Conservation (phyloP, 352 stramenopile species). For the Phytophthora rubi region DNA sequence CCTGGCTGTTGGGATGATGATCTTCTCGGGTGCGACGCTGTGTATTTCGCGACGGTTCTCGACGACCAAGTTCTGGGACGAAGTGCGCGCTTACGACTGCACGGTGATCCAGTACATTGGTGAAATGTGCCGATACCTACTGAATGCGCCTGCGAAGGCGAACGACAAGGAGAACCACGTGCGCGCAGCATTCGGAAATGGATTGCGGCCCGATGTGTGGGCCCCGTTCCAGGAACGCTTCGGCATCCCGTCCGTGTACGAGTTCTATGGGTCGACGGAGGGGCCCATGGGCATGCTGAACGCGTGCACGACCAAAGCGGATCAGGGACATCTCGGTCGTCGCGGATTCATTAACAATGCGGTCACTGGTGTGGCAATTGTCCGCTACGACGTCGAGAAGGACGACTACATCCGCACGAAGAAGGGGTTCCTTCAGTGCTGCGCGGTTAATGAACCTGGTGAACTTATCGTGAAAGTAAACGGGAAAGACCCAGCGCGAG, state of each 20-base stretch:
- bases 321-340: conserved; percentile 72
- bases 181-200: conserved; percentile 91
- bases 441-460: conserved; percentile 63
- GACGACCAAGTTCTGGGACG: conserved; percentile 74
- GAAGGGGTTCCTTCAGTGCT: conserved; percentile 61
- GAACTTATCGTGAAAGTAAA: conserved; percentile 78
- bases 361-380: conserved; percentile 72
- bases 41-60: conserved; percentile 84
- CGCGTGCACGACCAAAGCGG: conserved; percentile 57
- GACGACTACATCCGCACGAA: conserved; percentile 69
- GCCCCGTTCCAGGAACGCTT: conserved; percentile 87
- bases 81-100: conserved; percentile 68
- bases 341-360: conserved; percentile 60
- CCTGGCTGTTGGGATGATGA: conserved; percentile 81
- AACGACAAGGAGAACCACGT: conserved; percentile 76
- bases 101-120: conserved; percentile 93
- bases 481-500: conserved; percentile 52
- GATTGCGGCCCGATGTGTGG: conserved; percentile 91
- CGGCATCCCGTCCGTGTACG: conserved; percentile 82
- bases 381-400: conserved; percentile 78
- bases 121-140: conserved; percentile 90
- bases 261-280: conserved; percentile 95
- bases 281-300: conserved; percentile 86
- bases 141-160: conserved; percentile 53
- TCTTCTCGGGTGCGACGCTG: conserved; percentile 76